Conservation (phyloP, 805 yeast genomes). For the Candida boidinii region DNA sequence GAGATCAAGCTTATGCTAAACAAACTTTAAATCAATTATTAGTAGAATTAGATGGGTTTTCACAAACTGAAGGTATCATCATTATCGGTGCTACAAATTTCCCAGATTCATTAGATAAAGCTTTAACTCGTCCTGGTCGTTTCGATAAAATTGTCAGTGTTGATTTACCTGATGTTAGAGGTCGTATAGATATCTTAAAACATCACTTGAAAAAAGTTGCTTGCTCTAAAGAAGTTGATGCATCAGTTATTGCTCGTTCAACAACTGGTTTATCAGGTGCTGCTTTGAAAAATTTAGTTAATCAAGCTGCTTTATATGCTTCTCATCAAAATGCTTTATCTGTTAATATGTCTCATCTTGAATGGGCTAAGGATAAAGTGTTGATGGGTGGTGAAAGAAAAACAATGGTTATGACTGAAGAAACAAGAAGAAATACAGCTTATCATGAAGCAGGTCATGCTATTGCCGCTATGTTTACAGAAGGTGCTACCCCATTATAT, state of each 20-base stretch:
- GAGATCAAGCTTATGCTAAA: slow-evolving; percentile 96
- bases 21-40: slow-evolving; percentile 93
- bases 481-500: slow-evolving; percentile 90
- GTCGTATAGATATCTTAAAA: slow-evolving; percentile 84
- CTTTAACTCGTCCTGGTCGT: slow-evolving; percentile 96
- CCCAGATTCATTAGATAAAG: slow-evolving; percentile 95
- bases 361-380: slow-evolving; percentile 99
- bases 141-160: slow-evolving; percentile 94
- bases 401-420: slow-evolving; percentile 96
- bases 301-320: slow-evolving; percentile 97
- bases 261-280: slow-evolving; percentile 99
- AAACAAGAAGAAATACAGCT: slow-evolving; percentile 87
- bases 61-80: slow-evolving; percentile 87
- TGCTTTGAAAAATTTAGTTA: slow-evolving; percentile 87
- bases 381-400: slow-evolving; percentile 97
- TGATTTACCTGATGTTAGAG: slow-evolving; percentile 95
- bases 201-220: slow-evolving; percentile 92
- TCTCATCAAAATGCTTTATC: slow-evolving; percentile 86
- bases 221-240: slow-evolving; percentile 75
- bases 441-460: slow-evolving; percentile 99
- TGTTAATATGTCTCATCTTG: slow-evolving; percentile 87
- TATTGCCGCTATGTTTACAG: slow-evolving; percentile 90
- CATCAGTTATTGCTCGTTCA: slow-evolving; percentile 87
- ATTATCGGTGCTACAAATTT: slow-evolving; percentile 98
- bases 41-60: slow-evolving; percentile 93